These are phyloP conservation scores for Cymbopogon citratus DNA, from an alignment of 176 grass and related monocot species.

Conservation along the genomic window DNA sequence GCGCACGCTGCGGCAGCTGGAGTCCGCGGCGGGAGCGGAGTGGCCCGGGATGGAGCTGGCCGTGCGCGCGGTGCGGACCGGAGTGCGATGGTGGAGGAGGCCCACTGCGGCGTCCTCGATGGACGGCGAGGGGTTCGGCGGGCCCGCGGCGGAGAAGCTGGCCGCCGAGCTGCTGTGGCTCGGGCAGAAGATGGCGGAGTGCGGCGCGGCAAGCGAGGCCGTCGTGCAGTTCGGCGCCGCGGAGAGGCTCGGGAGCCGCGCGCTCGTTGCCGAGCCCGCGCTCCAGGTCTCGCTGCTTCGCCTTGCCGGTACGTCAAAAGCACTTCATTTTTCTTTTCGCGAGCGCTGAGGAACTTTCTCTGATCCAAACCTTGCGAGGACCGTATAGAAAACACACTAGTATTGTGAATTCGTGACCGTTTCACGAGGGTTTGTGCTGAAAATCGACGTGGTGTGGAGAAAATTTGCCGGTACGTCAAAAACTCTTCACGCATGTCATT, in stretches of 20 bases:
- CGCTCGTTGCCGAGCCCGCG: slow-evolving; percentile 50
- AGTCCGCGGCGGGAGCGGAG: slow-evolving; percentile 26
- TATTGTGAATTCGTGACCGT: too few species aligned
- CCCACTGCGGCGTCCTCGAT: too few species aligned
- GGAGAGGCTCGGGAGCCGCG: slow-evolving; percentile 34
- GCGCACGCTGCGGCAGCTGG: slow-evolving; percentile 52
- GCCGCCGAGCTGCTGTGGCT: slow-evolving; percentile 80
- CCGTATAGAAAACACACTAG: too few species aligned
- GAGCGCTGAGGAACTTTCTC: not conserved
- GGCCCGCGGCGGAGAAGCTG: slow-evolving; percentile 53
- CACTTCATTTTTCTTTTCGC: not conserved
- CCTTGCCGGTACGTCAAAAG: slow-evolving; percentile 45
- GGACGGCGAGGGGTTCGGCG: slow-evolving; percentile 25
- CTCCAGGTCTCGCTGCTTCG: slow-evolving; percentile 71
- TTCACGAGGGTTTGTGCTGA: too few species aligned
- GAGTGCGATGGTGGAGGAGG: not conserved
- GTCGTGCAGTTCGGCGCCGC: slow-evolving; percentile 51
- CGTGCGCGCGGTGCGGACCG: slow-evolving; percentile 41
- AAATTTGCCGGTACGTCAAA: too few species aligned
- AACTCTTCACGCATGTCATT: too few species aligned
- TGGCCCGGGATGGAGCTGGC: slow-evolving; percentile 26
- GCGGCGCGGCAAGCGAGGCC: slow-evolving; percentile 42
- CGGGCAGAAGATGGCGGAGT: slow-evolving; percentile 69
- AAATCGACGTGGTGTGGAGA: too few species aligned
- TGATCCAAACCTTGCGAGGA: too few species aligned